These are phyloP conservation scores for Torrubiella hemipterigena DNA, from an alignment of 2,329 filamentous ascomycete species.

Conservation along the genomic window DNA sequence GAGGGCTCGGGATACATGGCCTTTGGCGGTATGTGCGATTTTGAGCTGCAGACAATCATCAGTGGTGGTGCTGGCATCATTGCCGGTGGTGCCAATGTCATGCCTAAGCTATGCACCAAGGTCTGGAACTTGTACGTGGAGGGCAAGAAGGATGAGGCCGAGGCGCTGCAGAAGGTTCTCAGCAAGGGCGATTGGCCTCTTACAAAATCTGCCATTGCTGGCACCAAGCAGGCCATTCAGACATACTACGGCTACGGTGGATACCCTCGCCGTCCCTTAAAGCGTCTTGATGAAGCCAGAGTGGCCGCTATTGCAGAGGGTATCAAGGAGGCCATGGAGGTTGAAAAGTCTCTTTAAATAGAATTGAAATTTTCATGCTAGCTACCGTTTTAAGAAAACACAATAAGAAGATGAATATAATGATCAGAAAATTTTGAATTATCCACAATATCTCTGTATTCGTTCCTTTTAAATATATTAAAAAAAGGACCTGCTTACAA, in stretches of 20 bases:
- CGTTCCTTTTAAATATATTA: too few species aligned
- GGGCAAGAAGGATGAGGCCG: conserved; percentile 64
- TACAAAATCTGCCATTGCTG: conserved; percentile 71
- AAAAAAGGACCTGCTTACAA: too few species aligned
- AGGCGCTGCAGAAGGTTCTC: conserved; percentile 64
- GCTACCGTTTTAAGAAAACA: too few species aligned
- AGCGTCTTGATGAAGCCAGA: conserved; percentile 47
- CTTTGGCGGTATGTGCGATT: conserved; percentile 80
- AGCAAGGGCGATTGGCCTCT: conserved; percentile 72
- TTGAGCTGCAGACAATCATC: conserved; percentile 69
- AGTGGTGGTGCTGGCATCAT: conserved; percentile 77
- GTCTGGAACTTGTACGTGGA: conserved; percentile 66
- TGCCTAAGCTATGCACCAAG: conserved; percentile 69
- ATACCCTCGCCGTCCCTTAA: conserved; percentile 60
- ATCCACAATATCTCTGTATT: too few species aligned
- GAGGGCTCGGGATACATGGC: conserved; percentile 65
- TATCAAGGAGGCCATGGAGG: conserved; percentile 50
- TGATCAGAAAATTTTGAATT: too few species aligned
- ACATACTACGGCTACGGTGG: conserved; percentile 74
- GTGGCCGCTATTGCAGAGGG: conserved; percentile 41
- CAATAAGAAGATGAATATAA: too few species aligned
- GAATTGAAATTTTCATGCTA: too few species aligned
- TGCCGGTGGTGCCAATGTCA: conserved; percentile 73
- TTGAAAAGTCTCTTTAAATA: conserved; percentile 42
- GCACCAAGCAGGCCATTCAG: conserved; percentile 77